phyloP scores from a whole-genome alignment of 176 grass and related monocot species.

The Hyparrhenia diplandra region DNA sequence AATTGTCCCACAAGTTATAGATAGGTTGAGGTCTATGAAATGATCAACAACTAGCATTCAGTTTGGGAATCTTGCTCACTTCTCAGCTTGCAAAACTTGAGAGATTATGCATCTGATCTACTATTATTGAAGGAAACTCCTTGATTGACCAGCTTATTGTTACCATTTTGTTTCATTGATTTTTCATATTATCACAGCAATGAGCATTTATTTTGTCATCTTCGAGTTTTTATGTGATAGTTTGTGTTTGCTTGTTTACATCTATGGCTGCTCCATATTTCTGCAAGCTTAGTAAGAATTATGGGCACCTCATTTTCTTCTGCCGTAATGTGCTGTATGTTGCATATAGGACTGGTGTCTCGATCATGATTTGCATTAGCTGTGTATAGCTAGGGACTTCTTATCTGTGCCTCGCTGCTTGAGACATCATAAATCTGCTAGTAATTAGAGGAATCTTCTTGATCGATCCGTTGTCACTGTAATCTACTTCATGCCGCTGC shows the following conservation, averaged over 20 bases:
- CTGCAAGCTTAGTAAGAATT: neutral
- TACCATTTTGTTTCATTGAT: neutral
- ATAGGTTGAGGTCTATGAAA: neutral
- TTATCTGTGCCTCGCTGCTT: neutral
- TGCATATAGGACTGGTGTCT: neutral
- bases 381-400: neutral
- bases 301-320: neutral
- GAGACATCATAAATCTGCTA: neutral
- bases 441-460: neutral
- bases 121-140: neutral
- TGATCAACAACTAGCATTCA: constrained; percentile 10
- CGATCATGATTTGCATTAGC: neutral
- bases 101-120: neutral
- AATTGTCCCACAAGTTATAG: neutral
- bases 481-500: neutral
- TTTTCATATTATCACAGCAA: neutral
- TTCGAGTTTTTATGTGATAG: neutral
- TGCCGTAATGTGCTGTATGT: neutral
- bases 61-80: neutral
- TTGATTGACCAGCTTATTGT: neutral
- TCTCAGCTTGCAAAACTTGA: neutral
- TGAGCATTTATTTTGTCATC: neutral
- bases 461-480: neutral
- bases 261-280: neutral
- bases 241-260: neutral